Evolutionary conservation across 768 basidiomycete species (phyloP).

Genomic region (Suillus bovinus): DNA sequence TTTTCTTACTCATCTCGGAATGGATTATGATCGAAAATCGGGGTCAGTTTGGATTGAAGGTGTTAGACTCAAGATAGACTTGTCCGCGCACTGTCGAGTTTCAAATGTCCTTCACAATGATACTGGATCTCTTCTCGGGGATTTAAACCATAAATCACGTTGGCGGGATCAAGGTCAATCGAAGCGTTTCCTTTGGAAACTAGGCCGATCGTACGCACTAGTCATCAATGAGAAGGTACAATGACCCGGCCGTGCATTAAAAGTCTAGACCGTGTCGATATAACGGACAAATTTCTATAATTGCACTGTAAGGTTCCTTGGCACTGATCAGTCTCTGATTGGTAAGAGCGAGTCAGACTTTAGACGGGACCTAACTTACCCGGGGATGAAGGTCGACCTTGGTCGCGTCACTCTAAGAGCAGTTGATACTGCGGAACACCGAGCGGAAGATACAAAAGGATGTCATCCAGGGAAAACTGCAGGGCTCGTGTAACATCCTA

Average conservation of each 20-base stretch:
- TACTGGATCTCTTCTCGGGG: neutral
- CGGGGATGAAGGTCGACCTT: neutral
- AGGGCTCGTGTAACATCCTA: neutral
- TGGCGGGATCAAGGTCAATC: neutral
- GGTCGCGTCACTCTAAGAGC: too few species aligned
- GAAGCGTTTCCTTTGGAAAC: neutral
- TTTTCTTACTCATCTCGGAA: conserved; percentile 3
- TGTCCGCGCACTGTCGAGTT: neutral
- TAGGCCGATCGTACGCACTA: neutral
- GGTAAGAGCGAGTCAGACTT: neutral
- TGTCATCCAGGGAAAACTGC: neutral
- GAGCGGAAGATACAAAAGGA: neutral
- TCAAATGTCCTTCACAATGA: neutral
- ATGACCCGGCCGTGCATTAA: neutral
- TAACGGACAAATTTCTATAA: neutral
- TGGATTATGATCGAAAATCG: neutral
- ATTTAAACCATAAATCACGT: neutral
- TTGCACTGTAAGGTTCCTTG: neutral
- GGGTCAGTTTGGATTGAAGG: neutral
- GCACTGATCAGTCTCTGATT: neutral
- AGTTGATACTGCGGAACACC: neutral
- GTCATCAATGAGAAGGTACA: neutral
- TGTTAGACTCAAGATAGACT: too few species aligned
- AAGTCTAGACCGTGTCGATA: neutral
- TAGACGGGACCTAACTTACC: neutral